Evolutionary conservation across 768 basidiomycete genomes (phyloP).

Genomic region (Pleurotus tuber-regium): DNA sequence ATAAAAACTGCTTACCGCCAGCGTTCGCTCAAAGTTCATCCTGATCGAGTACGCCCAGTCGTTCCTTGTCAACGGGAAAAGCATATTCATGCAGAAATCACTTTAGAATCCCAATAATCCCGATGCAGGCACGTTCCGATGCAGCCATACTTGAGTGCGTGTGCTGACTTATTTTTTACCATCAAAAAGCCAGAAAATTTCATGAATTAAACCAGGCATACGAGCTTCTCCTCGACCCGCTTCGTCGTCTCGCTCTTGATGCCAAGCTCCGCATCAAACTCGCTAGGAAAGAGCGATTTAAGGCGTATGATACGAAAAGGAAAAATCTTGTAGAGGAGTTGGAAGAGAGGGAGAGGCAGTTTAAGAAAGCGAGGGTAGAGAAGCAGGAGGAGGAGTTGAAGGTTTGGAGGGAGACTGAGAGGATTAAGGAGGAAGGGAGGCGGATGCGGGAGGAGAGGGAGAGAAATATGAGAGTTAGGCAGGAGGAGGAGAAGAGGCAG

Average conservation of each 20-base stretch:
- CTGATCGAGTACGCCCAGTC: conserved; percentile 75
- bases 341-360: conserved; percentile 72
- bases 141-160: not conserved
- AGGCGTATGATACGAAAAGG: conserved; percentile 68
- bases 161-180: conserved; percentile 1
- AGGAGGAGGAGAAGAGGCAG: no score
- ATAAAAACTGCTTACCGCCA: conserved; percentile 79
- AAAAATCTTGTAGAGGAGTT: conserved; percentile 75
- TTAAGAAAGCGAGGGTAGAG: conserved; percentile 70
- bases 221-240: conserved; percentile 77
- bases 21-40: conserved; percentile 82
- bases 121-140: conserved; percentile 55
- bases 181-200: conserved; percentile 68
- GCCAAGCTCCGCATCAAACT: conserved; percentile 71
- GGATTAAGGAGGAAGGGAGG: conserved; percentile 73
- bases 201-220: conserved; percentile 83
- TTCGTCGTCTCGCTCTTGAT: conserved; percentile 75
- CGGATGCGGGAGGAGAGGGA: conserved; percentile 66
- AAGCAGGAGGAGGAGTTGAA: conserved; percentile 55
- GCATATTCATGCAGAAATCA: conserved; percentile 16
- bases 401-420: conserved; percentile 61
- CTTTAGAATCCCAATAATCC: conserved; percentile 82
- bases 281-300: conserved; percentile 68
- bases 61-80: conserved; percentile 9
- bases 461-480: conserved; percentile 44